These are phyloP conservation scores for Phyllosticta paracitricarpa DNA, from an alignment of 2,329 filamentous ascomycete species.

Conservation along the genomic window DNA sequence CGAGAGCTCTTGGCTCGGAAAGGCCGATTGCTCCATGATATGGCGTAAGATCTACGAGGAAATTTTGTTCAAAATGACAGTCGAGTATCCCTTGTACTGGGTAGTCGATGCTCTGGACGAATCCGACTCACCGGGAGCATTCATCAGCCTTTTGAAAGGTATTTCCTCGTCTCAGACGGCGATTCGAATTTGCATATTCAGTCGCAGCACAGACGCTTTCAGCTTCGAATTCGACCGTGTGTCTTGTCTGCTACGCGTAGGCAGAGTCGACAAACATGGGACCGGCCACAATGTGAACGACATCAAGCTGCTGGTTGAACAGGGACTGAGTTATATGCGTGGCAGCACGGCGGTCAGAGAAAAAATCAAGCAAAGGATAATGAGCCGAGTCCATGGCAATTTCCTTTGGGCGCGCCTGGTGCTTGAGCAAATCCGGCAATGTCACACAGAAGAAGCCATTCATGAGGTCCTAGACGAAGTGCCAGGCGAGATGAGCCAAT, in stretches of 20 bases:
- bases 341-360: not conserved
- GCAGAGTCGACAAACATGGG: not conserved
- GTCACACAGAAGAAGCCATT: not conserved
- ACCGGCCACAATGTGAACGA: not conserved
- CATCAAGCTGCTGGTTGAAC: not conserved
- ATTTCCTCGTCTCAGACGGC: not conserved
- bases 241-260: not conserved
- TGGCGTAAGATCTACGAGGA: slow-evolving; percentile 27
- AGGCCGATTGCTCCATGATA: slow-evolving; percentile 15
- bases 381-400: not conserved
- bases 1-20: slow-evolving; percentile 10
- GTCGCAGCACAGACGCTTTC: not conserved
- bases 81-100: slow-evolving; percentile 24
- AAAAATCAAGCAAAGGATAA: not conserved
- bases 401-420: slow-evolving; percentile 5
- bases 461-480: not conserved
- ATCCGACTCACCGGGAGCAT: slow-evolving; percentile 17
- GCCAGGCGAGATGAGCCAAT: not conserved
- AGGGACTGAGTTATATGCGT: not conserved
- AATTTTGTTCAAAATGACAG: slow-evolving; percentile 18
- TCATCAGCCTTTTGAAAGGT: slow-evolving; percentile 14
- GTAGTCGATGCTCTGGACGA: slow-evolving; percentile 34
- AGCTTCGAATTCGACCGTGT: not conserved
- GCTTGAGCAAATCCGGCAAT: not conserved
- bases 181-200: not conserved